Evolutionary conservation across 108 stramenopile species (phyloP), one percentile per base, ranked within the genome.

Genomic region (Skeletonema potamos): DNA sequence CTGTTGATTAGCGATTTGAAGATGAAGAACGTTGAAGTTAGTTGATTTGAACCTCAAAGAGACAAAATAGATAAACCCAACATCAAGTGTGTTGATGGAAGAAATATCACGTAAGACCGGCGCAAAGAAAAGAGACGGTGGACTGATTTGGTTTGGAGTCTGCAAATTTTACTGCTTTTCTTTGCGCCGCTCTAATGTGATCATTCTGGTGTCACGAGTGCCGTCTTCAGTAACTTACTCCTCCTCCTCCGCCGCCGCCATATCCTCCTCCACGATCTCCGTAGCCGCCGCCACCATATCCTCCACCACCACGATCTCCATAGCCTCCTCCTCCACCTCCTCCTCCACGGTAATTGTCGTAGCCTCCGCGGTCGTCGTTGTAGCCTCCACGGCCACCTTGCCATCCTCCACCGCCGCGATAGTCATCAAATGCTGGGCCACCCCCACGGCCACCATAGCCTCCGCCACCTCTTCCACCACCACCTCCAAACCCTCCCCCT

Each of bases 171-270:
- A n/a, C n/a, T n/a, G n/a, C n/a, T n/a, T n/a, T n/a, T 12, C 0
- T 11, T 37, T 37, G 36, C 36, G 11, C 36, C 36, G 11, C 0
- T 12, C 2, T 37, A 10, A 37, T 37, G 36, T 12, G 36, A 37
- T 37, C 12, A 12, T 11, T 10, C 8, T 37, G n/a, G n/a, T n/a
- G n/a, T n/a, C n/a, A n/a, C n/a, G n/a, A n/a, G n/a, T n/a, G n/a
- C n/a, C n/a, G n/a, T n/a, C n/a, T n/a, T n/a, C n/a, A 37, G 36
- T 37, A 12, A 37, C 36, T 37, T 10, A 37, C 36, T 37, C 27
- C 54, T 51, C 58, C 68, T 61, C 58, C 58, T 17, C 71, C 73
- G 54, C 82, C 72, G 58, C 85, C 84, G 18, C 85, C 82, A 32
- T 74, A 82, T 12, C 84, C 84, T 13, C 82, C 78, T 28, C 72